Evolutionary conservation across 441 rosid species (phyloP), one percentile per base, ranked within the genome.

Genomic region (Brassica hybrid): DNA sequence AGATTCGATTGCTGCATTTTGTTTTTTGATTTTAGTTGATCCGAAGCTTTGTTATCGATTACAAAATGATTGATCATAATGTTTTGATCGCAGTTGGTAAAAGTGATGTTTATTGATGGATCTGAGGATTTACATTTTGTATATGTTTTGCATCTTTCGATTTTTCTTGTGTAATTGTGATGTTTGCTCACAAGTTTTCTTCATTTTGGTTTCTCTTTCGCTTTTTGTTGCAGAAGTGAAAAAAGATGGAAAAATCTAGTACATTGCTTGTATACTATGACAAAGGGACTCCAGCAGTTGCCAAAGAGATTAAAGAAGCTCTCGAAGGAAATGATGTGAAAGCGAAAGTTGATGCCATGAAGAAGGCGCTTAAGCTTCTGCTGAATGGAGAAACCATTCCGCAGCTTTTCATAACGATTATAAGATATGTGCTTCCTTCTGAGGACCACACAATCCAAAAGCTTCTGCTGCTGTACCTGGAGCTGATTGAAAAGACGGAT

Each of bases 301-400:
- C 95, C 0, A 90, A 83, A 52, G 93, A 87, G 88, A 90, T 90
- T 73, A 90, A 89, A 81, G 92, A 89, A 74, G 92, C 56, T 32
- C 96, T 89, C 6, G 92, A 91, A 79, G 94, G 94, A 66, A 88
- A 78, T 75, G 96, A 86, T 61, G 88, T 81, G 57, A 50, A 75
- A 23, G 85, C 88, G 7, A 90, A 90, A 84, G 73, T 87, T n/a
- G 94, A 90, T 68, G 92, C 89, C 74, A 87, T 90, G 94, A 88
- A 87, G 89, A 88, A 88, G 80, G 94, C 94, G 18, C 54, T 90
- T 67, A 87, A 88, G 86, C 91, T 90, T 76, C 72, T 90, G 81
- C 73, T 90, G 73, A 88, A 88, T 81, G 94, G 93, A 58, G 93
- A 90, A 83, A 88, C 90, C 25, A 84, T 90, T 48, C 94, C 94